Evolutionary conservation across 2,329 filamentous ascomycete genomes (phyloP), one percentile per base, ranked within the genome.

Genomic region (Colletotrichum agaves): DNA sequence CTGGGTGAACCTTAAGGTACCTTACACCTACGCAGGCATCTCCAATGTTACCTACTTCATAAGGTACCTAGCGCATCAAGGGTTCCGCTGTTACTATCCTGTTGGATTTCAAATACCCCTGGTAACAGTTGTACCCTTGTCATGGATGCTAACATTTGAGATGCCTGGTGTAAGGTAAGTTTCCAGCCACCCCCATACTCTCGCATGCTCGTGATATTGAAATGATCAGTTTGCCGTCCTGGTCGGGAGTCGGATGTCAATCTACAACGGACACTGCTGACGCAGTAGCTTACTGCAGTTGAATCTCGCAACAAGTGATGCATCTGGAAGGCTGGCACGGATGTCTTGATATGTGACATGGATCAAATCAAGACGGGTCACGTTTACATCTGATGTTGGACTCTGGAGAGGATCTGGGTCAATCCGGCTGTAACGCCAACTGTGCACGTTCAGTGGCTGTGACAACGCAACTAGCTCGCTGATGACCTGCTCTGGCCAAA

Each of bases 171-270:
- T 27, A 27, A 27, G 6, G 27, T 27, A 27, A 27, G 27, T 8
- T 27, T 21, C 39, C 15, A 69, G 66, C 66, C 66, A 69, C 66
- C 63, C 52, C 63, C 62, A 69, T 67, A 50, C 23, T 43, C 52
- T 23, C 53, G 46, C 61, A 57, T 49, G 44, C 33, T 44, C 50
- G 17, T 65, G 61, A 37, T 1, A 27, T 27, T 27, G 27, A 27
- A 27, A 27, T 27, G 7, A 31, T 17, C 27, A 27, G 6, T 27
- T 27, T 27, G 27, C 6, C 5, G 21, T 23, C 21, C 21, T 23
- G 21, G 23, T 27, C 6, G 8, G 27, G 27, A 7, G 27, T 27
- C 5, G 6, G 27, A 27, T 27, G 27, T 27, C 27, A 27, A 7
- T 4, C 5, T 6, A 27, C 3, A 6, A 5, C 1, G 23, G 23